Conservation (phyloP, 2,329 filamentous ascomycete species). For the Penicillium sp. region DNA sequence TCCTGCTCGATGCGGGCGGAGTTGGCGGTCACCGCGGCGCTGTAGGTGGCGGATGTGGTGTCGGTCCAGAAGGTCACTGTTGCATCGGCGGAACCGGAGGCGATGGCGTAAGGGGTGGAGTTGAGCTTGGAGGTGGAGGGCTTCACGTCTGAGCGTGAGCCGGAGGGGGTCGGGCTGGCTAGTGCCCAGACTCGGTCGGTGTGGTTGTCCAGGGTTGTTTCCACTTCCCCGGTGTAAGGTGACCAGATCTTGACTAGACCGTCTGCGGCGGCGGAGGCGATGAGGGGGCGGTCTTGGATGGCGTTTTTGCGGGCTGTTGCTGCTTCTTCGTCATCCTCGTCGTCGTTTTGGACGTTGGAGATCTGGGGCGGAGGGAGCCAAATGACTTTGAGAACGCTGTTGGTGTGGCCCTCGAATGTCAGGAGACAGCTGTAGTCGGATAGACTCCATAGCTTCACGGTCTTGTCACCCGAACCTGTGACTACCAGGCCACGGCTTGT, state of each 20-base stretch:
- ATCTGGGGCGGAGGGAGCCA: constrained; percentile 64
- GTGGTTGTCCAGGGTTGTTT: constrained; percentile 92
- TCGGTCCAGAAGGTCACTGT: constrained; percentile 95
- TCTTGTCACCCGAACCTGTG: constrained; percentile 94
- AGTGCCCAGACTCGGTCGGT: constrained; percentile 93
- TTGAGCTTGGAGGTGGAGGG: constrained; percentile 29
- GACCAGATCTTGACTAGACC: constrained; percentile 97
- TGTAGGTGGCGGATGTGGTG: constrained; percentile 75
- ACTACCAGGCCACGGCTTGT: constrained; percentile 74
- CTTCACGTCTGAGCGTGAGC: constrained; percentile 32
- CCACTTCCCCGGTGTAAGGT: constrained; percentile 74
- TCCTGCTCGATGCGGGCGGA: constrained; percentile 86
- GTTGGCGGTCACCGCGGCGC: constrained; percentile 67
- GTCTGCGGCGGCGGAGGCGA: constrained; percentile 87
- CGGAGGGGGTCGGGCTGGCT: constrained; percentile 56
- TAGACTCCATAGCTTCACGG: constrained; percentile 90
- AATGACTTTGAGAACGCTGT: constrained; percentile 87
- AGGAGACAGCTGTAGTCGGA: constrained; percentile 87
- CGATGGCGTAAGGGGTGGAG: constrained; percentile 61
- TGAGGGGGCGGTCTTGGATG: constrained; percentile 36
- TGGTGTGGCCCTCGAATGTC: constrained; percentile 94
- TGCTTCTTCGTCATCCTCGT: constrained; percentile 32
- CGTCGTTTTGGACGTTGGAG: constrained; percentile 33
- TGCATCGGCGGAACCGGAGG: constrained; percentile 88
- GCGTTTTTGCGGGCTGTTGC: constrained; percentile 30